phyloP scores from a whole-genome alignment of 192 early-diverging fungal genomes.

The Coemansia sp. region DNA sequence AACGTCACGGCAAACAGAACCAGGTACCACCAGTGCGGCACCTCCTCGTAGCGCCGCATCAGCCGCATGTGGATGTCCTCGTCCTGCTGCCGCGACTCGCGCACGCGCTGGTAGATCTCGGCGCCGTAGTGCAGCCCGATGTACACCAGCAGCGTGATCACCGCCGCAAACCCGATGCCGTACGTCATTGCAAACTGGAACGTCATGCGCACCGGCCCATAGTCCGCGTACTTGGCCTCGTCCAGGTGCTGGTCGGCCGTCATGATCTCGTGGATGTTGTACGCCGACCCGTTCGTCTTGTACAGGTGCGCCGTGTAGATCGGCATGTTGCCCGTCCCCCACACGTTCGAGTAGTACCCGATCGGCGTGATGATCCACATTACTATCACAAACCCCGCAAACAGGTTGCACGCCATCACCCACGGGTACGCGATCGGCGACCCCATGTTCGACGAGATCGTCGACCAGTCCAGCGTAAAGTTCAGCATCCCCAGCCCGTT shows the following conservation, averaged over 20 bases:
- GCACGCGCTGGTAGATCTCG: constrained; percentile 63
- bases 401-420: constrained; percentile 68
- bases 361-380: constrained; percentile 77
- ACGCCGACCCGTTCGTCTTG: constrained; percentile 57
- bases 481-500: constrained; percentile 69
- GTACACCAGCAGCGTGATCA: constrained; percentile 74
- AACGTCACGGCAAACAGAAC: constrained; percentile 43
- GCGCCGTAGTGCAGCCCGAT: constrained; percentile 65
- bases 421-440: constrained; percentile 76
- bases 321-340: constrained; percentile 60
- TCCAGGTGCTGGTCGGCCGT: constrained; percentile 57
- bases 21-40: constrained; percentile 79
- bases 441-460: constrained; percentile 56
- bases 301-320: constrained; percentile 67
- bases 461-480: constrained; percentile 76
- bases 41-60: constrained; percentile 73
- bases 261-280: constrained; percentile 62
- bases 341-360: constrained; percentile 67
- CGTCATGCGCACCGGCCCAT: constrained; percentile 70
- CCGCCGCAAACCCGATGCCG: constrained; percentile 65
- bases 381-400: constrained; percentile 67
- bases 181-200: constrained; percentile 74
- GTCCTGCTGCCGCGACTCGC: constrained; percentile 59
- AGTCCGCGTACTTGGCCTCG: constrained; percentile 60
- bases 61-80: constrained; percentile 73